phyloP scores from a whole-genome alignment of 768 basidiomycete genomes.

The Auricularia heimuer region DNA sequence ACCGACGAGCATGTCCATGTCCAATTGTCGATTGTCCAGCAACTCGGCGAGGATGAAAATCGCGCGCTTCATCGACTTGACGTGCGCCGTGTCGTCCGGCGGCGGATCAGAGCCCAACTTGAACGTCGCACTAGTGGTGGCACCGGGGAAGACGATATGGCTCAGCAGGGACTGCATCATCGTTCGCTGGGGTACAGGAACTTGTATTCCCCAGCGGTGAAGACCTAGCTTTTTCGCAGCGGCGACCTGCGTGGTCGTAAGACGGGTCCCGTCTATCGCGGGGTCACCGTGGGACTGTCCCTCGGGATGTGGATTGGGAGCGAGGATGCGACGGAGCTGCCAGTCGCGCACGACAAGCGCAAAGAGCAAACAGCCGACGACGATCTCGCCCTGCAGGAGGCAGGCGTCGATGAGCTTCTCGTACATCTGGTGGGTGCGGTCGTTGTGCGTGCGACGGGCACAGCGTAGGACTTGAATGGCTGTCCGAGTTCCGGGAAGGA shows the following conservation, averaged over 20 bases:
- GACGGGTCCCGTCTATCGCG: not conserved
- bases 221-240: not conserved
- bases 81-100: not conserved
- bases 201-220: not conserved
- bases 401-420: conserved; percentile 50
- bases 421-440: conserved; percentile 52
- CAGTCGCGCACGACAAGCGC: conserved; percentile 55
- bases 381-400: conserved; percentile 68
- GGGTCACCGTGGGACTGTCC: not conserved
- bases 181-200: not conserved
- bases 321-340: conserved; percentile 28
- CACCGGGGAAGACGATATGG: conserved; percentile 1
- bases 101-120: not conserved
- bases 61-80: not conserved
- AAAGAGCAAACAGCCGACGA: conserved; percentile 65
- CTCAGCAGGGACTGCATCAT: not conserved
- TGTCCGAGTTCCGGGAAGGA: conserved; percentile 29
- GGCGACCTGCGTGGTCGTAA: not conserved
- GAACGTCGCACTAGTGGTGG: not conserved
- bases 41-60: conserved; percentile 6
- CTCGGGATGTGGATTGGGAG: not conserved
- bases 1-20: conserved; percentile 2
- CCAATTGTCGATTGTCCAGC: conserved; percentile 8
- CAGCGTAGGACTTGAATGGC: conserved; percentile 43
- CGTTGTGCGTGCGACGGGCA: conserved; percentile 45